Base-by-base conservation (phyloP, 371 early-diverging fungal species). In the Lichtheimia hyalospora region DNA sequence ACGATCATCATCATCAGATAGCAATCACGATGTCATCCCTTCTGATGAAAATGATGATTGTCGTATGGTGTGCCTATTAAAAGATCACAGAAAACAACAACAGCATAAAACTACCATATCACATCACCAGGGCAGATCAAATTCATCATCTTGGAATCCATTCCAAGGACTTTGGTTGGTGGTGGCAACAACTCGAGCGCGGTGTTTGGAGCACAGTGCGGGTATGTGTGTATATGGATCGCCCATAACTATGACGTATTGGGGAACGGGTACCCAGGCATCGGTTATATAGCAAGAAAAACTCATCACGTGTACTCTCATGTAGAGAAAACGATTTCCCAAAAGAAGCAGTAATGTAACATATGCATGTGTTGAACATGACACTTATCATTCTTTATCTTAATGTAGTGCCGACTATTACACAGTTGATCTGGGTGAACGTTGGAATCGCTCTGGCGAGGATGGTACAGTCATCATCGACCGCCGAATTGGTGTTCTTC, bases 41-140 rank as follows among this genome's bases (percentile, higher is more conserved):
- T n/a, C 43, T 42, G 12, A 16, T 21, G 16, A 14, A 51, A 41
- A 49, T 40, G 54, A 57, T n/a, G 60, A 64, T 43, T 67, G 63
- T 42, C 58, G 56, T 39, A 67, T 67, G 67, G 55, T 67, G 12
- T 67, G 67, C 28, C 53, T 67, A 20, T 52, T 67, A 51, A 58
- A 42, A 49, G 59, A 61, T 34, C 41, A 58, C 23, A 48, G 46
- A 23, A 27, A 50, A 41, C 34, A 52, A 27, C 25, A 44, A 39
- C 57, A 58, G 34, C 58, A 51, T 24, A 52, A 58, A 46, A 40
- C 57, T 40, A 40, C 21, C 39, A 55, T 49, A 24, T 21, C 53
- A 21, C 18, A 39, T 34, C 34, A 34, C 6, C 34, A 34, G 10
- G 34, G 34, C 34, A 34, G 10, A 34, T 34, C 46, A 5, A 46